Conservation (phyloP, 1,284 basidiomycete species). For the Rhizopogon hawkerae region DNA sequence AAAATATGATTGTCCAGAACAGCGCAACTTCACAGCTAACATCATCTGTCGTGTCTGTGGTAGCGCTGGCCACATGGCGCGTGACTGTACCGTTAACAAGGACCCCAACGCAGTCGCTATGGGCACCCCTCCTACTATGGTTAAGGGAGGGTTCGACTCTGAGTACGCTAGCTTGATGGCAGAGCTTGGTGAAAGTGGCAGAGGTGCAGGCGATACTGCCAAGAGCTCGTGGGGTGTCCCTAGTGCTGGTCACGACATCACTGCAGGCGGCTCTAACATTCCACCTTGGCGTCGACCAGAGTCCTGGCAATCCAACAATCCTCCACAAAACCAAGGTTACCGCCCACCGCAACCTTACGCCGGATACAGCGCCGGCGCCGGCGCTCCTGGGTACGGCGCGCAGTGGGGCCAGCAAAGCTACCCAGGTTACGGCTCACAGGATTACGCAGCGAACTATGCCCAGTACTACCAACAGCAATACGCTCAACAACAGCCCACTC, state of each 20-base stretch:
- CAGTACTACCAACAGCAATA: slow-evolving; percentile 79
- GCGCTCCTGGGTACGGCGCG: slow-evolving; percentile 23
- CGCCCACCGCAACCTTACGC: slow-evolving; percentile 44
- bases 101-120: slow-evolving; percentile 54
- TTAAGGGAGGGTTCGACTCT: slow-evolving; percentile 80
- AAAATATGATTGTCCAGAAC: slow-evolving; percentile 96
- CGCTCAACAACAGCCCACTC: slow-evolving; percentile 54
- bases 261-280: slow-evolving; percentile 69
- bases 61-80: slow-evolving; percentile 92
- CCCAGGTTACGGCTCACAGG: slow-evolving; percentile 38
- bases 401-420: slow-evolving; percentile 45
- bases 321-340: slow-evolving; percentile 42
- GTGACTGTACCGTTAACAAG: slow-evolving; percentile 84
- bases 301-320: slow-evolving; percentile 60
- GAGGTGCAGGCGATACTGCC: slow-evolving; percentile 45
- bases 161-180: slow-evolving; percentile 98
- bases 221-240: slow-evolving; percentile 56
- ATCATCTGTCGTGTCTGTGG: slow-evolving; percentile 97
- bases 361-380: slow-evolving; percentile 23
- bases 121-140: slow-evolving; percentile 30
- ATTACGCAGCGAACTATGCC: slow-evolving; percentile 69
- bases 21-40: slow-evolving; percentile 94
- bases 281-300: slow-evolving; percentile 84
- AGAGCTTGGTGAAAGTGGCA: slow-evolving; percentile 85
- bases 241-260: slow-evolving; percentile 61